phyloP scores from a whole-genome alignment of 768 basidiomycete genomes.

The Phaeotremella skinneri region DNA sequence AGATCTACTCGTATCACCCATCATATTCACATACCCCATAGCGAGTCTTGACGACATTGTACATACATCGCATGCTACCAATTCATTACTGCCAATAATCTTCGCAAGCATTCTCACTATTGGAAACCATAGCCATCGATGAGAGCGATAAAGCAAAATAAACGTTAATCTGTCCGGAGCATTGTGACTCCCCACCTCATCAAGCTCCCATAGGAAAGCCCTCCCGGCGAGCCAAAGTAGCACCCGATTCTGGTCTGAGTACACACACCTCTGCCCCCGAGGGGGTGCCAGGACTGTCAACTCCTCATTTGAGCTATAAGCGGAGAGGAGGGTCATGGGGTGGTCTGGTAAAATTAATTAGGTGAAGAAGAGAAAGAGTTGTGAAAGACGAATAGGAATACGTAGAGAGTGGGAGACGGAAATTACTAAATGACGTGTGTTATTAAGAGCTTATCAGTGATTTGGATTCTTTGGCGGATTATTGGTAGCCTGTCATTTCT shows the following conservation, averaged over 20 bases:
- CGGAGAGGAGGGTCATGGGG: constrained; percentile 34
- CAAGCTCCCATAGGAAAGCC: constrained; percentile 1
- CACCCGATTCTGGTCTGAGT: constrained; percentile 28
- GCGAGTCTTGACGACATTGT: too few species aligned
- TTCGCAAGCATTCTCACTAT: too few species aligned
- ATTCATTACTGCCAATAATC: too few species aligned
- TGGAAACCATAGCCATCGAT: too few species aligned
- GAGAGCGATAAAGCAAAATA: too few species aligned
- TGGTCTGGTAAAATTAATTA: constrained; percentile 25
- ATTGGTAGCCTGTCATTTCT: background rate
- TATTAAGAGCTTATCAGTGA: background rate
- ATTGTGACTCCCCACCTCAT: constrained; percentile 45
- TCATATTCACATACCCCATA: background rate
- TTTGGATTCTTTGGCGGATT: background rate
- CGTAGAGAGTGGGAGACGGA: background rate
- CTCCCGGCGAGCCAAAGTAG: constrained; percentile 48
- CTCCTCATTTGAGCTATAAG: constrained; percentile 12
- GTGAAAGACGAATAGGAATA: constrained; percentile 7
- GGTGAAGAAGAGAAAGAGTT: constrained; percentile 20
- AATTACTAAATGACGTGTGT: constrained; percentile 10
- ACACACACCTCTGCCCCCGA: constrained; percentile 16
- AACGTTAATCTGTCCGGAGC: constrained; percentile 25
- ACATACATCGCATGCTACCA: too few species aligned
- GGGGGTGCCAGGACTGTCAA: constrained; percentile 35
- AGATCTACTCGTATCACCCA: background rate